A percentile compares a stretch with the other conserved stretches of the same genome.
Conservation (phyloP, 2,329 filamentous ascomycete species). For the Clarireedia paspali region DNA sequence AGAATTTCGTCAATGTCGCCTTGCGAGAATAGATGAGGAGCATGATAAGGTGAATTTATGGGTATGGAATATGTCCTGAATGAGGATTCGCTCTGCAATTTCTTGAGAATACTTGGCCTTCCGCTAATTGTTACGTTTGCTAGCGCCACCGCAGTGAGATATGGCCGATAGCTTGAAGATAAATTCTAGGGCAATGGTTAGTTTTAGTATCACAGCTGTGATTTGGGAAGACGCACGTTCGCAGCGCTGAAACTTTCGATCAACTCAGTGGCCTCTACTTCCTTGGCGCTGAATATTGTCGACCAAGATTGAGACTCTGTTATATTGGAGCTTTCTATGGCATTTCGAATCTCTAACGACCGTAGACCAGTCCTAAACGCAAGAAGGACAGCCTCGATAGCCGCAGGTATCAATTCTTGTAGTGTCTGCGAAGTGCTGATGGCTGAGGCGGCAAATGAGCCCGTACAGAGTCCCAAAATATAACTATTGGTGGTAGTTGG, state of each 20-base stretch:
- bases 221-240: background rate
- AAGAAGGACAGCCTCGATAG: background rate
- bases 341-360: background rate
- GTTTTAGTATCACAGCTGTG: background rate
- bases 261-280: background rate
- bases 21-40: conserved; percentile 22
- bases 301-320: background rate
- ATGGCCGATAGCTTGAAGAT: background rate
- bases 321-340: background rate
- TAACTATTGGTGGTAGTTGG: background rate
- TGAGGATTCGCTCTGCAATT: background rate
- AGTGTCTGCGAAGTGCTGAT: background rate
- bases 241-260: background rate
- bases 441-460: background rate
- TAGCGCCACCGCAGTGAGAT: background rate
- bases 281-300: background rate
- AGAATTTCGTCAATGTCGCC: conserved; percentile 17
- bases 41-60: conserved; percentile 25
- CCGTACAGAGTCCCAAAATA: background rate
- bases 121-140: background rate
- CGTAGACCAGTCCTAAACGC: background rate
- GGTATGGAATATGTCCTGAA: conserved; percentile 8
- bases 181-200: background rate
- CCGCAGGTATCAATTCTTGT: background rate
- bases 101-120: background rate